Base-by-base conservation (phyloP, 345 rosid genomes). In the Eucalyptus regnans region DNA sequence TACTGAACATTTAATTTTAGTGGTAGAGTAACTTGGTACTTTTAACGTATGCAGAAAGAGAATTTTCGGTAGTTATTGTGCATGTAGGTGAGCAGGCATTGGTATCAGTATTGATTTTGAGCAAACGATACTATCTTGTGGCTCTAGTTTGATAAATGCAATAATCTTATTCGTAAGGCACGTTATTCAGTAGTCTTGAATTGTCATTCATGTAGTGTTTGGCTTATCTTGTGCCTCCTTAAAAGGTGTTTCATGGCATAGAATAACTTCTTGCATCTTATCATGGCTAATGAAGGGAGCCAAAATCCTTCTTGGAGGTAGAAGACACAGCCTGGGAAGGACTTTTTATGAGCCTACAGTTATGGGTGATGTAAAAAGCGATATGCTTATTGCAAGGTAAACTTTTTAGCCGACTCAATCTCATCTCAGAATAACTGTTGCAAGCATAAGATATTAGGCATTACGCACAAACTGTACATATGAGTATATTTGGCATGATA, bases 321-420 rank as follows among this genome's bases (percentile, higher is more conserved):
- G 94, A 93, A 94, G 95, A 87, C 99, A 96, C 90, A 96, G 97
- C 92, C 94, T 96, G 89, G 99, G 99, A 91, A 94, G 91, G 97
- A 95, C 94, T 64, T 98, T 98, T 91, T 97, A 97, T 86, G 99
- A 98, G 93, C 99, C 99, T 86, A 97, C 99, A 22, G 91, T 98
- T 89, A 92, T 98, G 89, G 88, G 95, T 8, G 93, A 96, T 92
- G 98, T 95, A 90, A 94, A 71, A 43, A 89, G 89, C 90, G 92
- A 94, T 85, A 98, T 98, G 99, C 90, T 95, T 88, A 48, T 98
- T 88, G 92, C 98, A 46, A 97, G 96, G 99, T 97, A 93, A 88
- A 89, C 86, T 41, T 29, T 41, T 88, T 17, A 29, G 62, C 29
- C 56, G 11, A 50, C 50, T 87, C 89, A 22, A 25, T 22, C 44